Evolutionary conservation across 495 filamentous ascomycete genomes (phyloP), one percentile per base, ranked within the genome.

Genomic region (Oleoguttula mirabilis): DNA sequence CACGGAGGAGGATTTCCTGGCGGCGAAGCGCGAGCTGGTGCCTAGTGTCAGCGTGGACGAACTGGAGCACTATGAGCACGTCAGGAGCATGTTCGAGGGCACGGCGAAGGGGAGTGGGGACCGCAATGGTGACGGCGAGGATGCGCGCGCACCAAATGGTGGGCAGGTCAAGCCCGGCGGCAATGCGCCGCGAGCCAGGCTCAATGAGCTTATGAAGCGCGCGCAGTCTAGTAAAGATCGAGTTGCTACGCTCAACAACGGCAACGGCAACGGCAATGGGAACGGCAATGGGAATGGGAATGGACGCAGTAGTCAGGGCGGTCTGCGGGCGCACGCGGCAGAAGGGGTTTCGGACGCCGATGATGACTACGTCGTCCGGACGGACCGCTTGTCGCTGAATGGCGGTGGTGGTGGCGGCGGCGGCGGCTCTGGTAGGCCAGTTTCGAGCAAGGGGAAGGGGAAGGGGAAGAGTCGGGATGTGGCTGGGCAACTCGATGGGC

Each of bases 31-130:
- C 24, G 92, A 98, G 59, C 71, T 98, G 32, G 77, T 95, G n/a
- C 85, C 85, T 12, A 84, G 77, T 62, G 92, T 98, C 50, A 94
- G 87, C 59, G 79, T 79, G 22, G 86, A 92, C 51, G 90, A 98
- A 64, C 67, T 98, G 2, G 76, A 80, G 45, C 92, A 98, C 56
- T 98, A 96, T 51, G 79, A 92, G 54, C 69, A 70, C 0, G 92
- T 98, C 11, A 69, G 90, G 14, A 75, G 70, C 23, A 69, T 72
- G 16, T 98, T 98, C 55, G 88, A 98, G 62, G 67, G 57, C 25
- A 28, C 25, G 25, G n/a, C 7, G n/a, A 28, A 28, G 25, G n/a
- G n/a, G n/a, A n/a, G n/a, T n/a, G n/a, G n/a, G n/a, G n/a, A n/a
- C n/a, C n/a, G n/a, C n/a, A n/a, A n/a, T n/a, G n/a, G n/a, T n/a